Evolutionary conservation across 2,329 filamentous ascomycete species (phyloP).

Genomic region (Reticulascus tulasneorum): DNA sequence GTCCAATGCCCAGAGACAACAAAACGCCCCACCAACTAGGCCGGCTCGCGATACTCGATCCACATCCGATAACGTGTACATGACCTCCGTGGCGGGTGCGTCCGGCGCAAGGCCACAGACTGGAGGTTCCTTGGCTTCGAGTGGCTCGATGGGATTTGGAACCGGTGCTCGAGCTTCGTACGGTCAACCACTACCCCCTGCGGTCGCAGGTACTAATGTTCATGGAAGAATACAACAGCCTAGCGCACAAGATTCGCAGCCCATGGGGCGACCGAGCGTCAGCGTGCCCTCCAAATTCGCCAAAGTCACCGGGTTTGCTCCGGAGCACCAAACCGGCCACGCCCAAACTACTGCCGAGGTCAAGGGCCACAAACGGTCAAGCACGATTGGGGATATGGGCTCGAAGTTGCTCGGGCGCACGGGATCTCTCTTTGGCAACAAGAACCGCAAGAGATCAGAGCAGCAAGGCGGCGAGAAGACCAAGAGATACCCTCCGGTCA

Average conservation of each 20-base stretch:
- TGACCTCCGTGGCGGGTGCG: conserved; percentile 44
- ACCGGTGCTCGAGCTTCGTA: conserved; percentile 64
- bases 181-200: conserved; percentile 81
- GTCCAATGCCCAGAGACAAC: conserved; percentile 28
- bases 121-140: conserved; percentile 72
- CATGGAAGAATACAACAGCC: conserved; percentile 89
- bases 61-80: conserved; percentile 50
- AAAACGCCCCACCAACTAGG: conserved; percentile 33
- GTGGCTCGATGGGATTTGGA: conserved; percentile 58
- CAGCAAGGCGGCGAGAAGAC: conserved; percentile 31
- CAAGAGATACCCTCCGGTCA: conserved; percentile 81
- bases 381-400: conserved; percentile 75
- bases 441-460: conserved; percentile 48
- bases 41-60: conserved; percentile 48
- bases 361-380: conserved; percentile 62
- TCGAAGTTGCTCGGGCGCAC: conserved; percentile 82
- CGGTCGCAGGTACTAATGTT: conserved; percentile 82
- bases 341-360: conserved; percentile 9
- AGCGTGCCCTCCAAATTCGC: conserved; percentile 56
- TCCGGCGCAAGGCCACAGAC: conserved; percentile 66
- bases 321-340: conserved; percentile 36
- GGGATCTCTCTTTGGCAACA: conserved; percentile 73
- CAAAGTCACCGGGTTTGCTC: conserved; percentile 54
- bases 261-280: conserved; percentile 60
- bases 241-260: conserved; percentile 68